Evolutionary conservation across 768 basidiomycete genomes (phyloP), one percentile per base, ranked within the genome.

Genomic region (Tylopilus sp.): DNA sequence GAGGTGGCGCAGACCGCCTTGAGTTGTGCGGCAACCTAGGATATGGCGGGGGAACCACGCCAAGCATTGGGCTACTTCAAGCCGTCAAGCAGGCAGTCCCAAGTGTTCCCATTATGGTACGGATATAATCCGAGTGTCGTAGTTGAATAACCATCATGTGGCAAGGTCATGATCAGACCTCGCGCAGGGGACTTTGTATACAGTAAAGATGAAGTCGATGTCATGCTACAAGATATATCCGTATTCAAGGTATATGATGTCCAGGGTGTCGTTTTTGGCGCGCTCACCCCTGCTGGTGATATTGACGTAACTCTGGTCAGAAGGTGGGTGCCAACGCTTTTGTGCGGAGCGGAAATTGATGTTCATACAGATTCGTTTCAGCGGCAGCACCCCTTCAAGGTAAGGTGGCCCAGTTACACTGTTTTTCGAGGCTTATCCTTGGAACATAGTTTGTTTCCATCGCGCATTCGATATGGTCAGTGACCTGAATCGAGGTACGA

Each of bases 171-270:
- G 88, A 74, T 93, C 50, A 80, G 91, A 31, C 89, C 91, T 10
- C 78, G 91, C 25, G 72, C 76, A 3, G 91, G 91, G 0, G 88
- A 91, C 64, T 93, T 94, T 65, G 62, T 83, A 4, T 94, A 91
- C 65, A 77, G 83, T 3, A 66, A 78, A 9, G 68, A 69, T 8
- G 91, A 94, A 63, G 50, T 90, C 5, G 72, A 75, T 11, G 81
- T 88, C 45, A 93, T 93, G 85, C 59, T 82, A 28, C 82, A 84
- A 61, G 91, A 93, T 60, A 83, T 90, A 42, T 71, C 66, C 10
- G 55, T 72, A 17, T 85, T 88, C 70, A 87, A 80, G 58, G 66
- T 74, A 23, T 63, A 74, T 44, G 79, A 76, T 10, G 76, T 84
- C 18, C 74, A 75, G 41, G 86, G 90, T 13, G 75, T 92, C 35